A percentile compares a stretch with the other conserved stretches of the same genome.
Conservation (phyloP, 345 rosid species). For the Eucalyptus rudis region DNA sequence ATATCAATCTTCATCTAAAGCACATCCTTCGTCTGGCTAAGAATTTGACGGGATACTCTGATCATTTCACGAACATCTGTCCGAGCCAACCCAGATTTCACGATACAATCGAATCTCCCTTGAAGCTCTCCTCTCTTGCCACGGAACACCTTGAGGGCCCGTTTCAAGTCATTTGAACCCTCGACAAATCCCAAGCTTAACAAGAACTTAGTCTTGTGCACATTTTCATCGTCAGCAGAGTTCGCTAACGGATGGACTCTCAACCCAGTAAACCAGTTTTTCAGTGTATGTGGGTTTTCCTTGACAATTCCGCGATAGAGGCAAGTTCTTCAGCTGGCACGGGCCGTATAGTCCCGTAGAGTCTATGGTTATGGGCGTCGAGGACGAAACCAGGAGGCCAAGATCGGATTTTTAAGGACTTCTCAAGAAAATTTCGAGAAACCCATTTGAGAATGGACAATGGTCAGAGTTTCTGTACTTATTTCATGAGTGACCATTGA, state of each 20-base stretch:
- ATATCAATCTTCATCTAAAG: slow-evolving; percentile 40
- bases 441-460: slow-evolving; percentile 29
- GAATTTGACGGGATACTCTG: slow-evolving; percentile 46
- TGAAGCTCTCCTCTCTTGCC: slow-evolving; percentile 58
- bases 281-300: slow-evolving; percentile 36
- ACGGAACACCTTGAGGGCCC: slow-evolving; percentile 34
- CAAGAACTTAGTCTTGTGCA: slow-evolving; percentile 41
- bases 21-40: slow-evolving; percentile 31
- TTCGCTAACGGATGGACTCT: slow-evolving; percentile 15
- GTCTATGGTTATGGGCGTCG: slow-evolving; percentile 20
- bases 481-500: slow-evolving; percentile 14
- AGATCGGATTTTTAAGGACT: not conserved
- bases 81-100: slow-evolving; percentile 47
- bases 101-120: slow-evolving; percentile 66
- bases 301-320: slow-evolving; percentile 12
- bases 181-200: slow-evolving; percentile 36
- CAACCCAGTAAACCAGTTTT: slow-evolving; percentile 23
- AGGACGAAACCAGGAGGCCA: not conserved
- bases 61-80: slow-evolving; percentile 42
- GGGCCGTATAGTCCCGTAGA: slow-evolving; percentile 15
- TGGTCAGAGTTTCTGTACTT: slow-evolving; percentile 20
- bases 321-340: not conserved
- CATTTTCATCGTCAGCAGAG: not conserved
- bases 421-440: slow-evolving; percentile 9
- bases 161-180: slow-evolving; percentile 23